Base-by-base conservation (phyloP, 257 asterid genomes). In the Misopates orontium region DNA sequence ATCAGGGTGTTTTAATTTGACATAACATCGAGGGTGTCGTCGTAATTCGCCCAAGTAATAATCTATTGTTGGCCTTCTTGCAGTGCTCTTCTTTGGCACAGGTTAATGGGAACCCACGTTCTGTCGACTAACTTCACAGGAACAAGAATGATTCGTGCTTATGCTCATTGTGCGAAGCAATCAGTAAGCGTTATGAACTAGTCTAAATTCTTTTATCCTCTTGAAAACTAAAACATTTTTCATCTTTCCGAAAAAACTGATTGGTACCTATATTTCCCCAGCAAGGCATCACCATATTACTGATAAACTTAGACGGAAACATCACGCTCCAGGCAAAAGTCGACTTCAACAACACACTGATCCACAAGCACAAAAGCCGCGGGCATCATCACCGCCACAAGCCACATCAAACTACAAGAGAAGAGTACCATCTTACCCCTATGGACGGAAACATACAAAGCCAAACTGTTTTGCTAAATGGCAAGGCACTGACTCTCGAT, bases 51-150 rank as follows among this genome's bases (percentile, higher is more conserved):
- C 25, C 57, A 7, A 12, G 36, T 36, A 17, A 32, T 57, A 56
- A n/a, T 23, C 42, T 42, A 28, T 17, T 10, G 11, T 59, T 73
- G n/a, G 10, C 8, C 41, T 15, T 71, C 16, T 65, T 62, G 70
- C 82, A 87, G 95, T 55, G 90, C 92, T n/a, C 89, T 87, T 66
- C 88, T 87, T 52, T 87, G 91, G 90, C 90, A 85, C 75, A 80
- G 70, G 13, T 73, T 87, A 32, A 87, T 87, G 95, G 95, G 92
- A 63, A 68, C 60, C 14, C 56, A 54, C 12, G 95, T 85, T 63
- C 66, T 87, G 53, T 67, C 84, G 16, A 77, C 88, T 5, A 83
- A 74, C 23, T 85, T 87, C 42, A 66, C 62, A 0, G 87, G 84
- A 69, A 81, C 82, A 9, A 79, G 62, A 53, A 83, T 63, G 61